Percentiles rank a stretch among this genome's conserved stretches.
These are phyloP conservation scores for Setaria italica DNA, from an alignment of 202 grass and related monocot genomes.

Conservation along the genomic window DNA sequence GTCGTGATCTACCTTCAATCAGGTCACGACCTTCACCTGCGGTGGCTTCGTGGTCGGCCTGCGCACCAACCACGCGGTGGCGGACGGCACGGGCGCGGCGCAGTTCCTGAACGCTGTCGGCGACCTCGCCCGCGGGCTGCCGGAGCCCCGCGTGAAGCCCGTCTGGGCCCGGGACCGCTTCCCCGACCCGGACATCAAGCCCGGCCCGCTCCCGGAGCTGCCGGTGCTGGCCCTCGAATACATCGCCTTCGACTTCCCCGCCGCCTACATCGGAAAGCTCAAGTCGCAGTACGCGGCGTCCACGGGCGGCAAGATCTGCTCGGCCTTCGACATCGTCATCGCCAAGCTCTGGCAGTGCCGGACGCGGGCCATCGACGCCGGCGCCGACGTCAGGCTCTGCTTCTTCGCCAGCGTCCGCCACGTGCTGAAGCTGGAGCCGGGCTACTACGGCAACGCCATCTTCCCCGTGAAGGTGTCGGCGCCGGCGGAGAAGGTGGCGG, in stretches of 20 bases:
- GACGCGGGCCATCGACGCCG: slow-evolving; percentile 52
- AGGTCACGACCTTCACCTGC: slow-evolving; percentile 93
- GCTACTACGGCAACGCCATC: slow-evolving; percentile 98
- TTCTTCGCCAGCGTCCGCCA: slow-evolving; percentile 90
- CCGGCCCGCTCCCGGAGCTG: slow-evolving; percentile 83
- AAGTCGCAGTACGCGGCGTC: slow-evolving; percentile 66
- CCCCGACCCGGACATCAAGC: slow-evolving; percentile 78
- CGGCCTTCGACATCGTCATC: slow-evolving; percentile 79
- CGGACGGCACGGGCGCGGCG: slow-evolving; percentile 84
- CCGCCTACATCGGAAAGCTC: slow-evolving; percentile 58
- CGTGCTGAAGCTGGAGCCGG: slow-evolving; percentile 68
- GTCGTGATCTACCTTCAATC: not conserved
- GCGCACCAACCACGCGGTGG: slow-evolving; percentile 85
- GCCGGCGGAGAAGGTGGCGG: slow-evolving; percentile 49
- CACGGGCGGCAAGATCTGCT: slow-evolving; percentile 69
- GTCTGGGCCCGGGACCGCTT: slow-evolving; percentile 73
- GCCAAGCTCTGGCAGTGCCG: slow-evolving; percentile 92
- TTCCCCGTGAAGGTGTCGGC: slow-evolving; percentile 82
- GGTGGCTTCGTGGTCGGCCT: slow-evolving; percentile 90
- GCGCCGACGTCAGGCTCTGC: slow-evolving; percentile 65
- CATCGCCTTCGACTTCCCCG: slow-evolving; percentile 73
- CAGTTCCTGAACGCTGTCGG: slow-evolving; percentile 88
- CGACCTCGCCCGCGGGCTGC: slow-evolving; percentile 80
- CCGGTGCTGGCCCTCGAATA: slow-evolving; percentile 74
- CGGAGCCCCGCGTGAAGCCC: slow-evolving; percentile 68